These are phyloP conservation scores for Trifolium dubium DNA, from an alignment of 306 rosid genomes.

Conservation along the genomic window DNA sequence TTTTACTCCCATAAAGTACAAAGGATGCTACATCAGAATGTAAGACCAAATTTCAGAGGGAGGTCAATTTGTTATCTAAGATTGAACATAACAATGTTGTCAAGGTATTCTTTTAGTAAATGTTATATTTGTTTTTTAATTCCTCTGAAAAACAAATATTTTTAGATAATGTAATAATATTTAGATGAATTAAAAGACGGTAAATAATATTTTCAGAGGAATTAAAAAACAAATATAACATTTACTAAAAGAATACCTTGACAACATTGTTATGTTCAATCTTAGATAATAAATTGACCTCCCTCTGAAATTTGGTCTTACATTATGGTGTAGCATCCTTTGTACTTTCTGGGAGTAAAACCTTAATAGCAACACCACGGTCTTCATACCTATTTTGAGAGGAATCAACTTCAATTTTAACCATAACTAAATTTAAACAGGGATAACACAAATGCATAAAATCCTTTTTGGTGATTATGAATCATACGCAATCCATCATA, in stretches of 20 bases:
- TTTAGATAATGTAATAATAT: too few relatives aligned
- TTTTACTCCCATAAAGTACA: constrained; percentile 45
- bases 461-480: too few relatives aligned
- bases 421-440: too few relatives aligned
- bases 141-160: background rate
- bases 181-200: too few relatives aligned
- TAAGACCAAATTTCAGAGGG: constrained; percentile 60
- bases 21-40: constrained; percentile 40
- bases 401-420: too few relatives aligned
- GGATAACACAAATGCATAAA: too few relatives aligned
- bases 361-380: constrained; percentile 56
- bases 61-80: constrained; percentile 55
- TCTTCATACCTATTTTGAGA: constrained; percentile 61
- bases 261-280: constrained; percentile 56
- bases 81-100: constrained; percentile 56
- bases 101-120: constrained; percentile 44
- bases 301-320: constrained; percentile 60
- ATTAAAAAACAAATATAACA: background rate
- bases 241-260: constrained; percentile 44
- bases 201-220: background rate
- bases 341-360: constrained; percentile 45
- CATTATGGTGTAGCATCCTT: constrained; percentile 40
- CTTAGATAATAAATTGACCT: constrained; percentile 55
- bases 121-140: background rate
- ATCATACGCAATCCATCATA: too few relatives aligned